Base-by-base conservation (phyloP, 2,329 filamentous ascomycete species). In the Nemania sp. region DNA sequence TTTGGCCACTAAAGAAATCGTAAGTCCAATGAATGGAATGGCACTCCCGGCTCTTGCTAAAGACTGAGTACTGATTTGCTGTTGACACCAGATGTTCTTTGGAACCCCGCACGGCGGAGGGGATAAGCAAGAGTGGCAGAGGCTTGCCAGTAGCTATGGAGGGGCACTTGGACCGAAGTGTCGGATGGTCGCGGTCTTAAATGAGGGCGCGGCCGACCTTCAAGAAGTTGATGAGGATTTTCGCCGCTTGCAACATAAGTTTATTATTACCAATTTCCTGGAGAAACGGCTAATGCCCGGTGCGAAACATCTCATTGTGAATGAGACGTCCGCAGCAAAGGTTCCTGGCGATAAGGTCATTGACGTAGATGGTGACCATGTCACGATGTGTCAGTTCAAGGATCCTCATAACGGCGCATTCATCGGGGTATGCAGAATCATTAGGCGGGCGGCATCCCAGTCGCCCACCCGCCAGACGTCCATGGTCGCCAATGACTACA, bases 31-130 rank as follows among this genome's bases (percentile, higher is more conserved):
- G 17, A 8, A 28, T 5, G 8, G 2, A n/a, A 26, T 12, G n/a
- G n/a, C 46, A 24, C 20, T 3, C 1, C n/a, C 7, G 12, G 26
- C 22, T 7, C 22, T 14, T 12, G 15, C 24, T 9, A 23, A 14
- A 2, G 28, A 5, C 6, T 26, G 3, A 34, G 7, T 7, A 26
- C 46, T 49, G 5, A 49, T 8, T 42, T 34, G 5, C 12, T 49
- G 40, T 14, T 11, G 2, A 9, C 19, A 20, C 19, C 20, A 49
- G 46, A 49, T 49, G 37, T 49, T 49, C 37, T 49, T 49, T 34
- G 46, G 37, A 23, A 41, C 40, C 2, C 40, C 40, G n/a, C 40
- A 43, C 12, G 24, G 24, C 6, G 40, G 40, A 12, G 40, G 24
- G 7, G 11, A 43, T 5, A 43, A 30, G 6, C 15, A 30, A 5